Evolutionary conservation across 108 stramenopile genomes (phyloP), one percentile per base, ranked within the genome.

Genomic region (Schizochytrium sp.): DNA sequence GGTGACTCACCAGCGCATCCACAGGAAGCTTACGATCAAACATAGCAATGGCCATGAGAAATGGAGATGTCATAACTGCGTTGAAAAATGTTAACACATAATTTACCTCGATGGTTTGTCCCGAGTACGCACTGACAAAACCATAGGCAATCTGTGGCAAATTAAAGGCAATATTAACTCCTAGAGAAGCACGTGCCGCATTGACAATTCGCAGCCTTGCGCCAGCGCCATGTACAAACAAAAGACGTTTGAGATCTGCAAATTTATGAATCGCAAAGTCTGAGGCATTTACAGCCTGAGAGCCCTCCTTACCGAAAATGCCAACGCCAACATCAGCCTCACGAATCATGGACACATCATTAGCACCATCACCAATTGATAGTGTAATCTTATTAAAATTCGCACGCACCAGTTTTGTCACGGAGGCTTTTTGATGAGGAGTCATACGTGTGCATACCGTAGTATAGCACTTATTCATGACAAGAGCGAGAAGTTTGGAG

Each of bases 321-420:
- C 97, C 98, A 58, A 98, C 92, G 56, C 98, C 98, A 76, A 97
- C 95, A 56, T 98, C 95, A 17, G 97, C 98, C 90, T 96, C 96
- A 91, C 96, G 96, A 61, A 98, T 97, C 98, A 98, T 98, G 56
- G 95, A 95, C 55, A 98, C 98, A 90, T 98, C 98, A 90, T 98
- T 98, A 8, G 98, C 98, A 10, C 98, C 98, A 93, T 98, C 98
- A 17, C 98, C 98, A 56, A 98, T 98, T n/a, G 98, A 96, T 17
- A 98, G 93, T 12, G 97, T 96, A 19, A 96, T 94, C 41, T 97
- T 96, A 15, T 88, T 90, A 40, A 96, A 95, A 69, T 97, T 91
- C 50, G 95, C 93, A 28, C 96, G 93, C 8, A 98, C 97, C 76
- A 97, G 91, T 58, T 94, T 93, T 40, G 97, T 95, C 3, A 98